Base-by-base conservation (phyloP, 768 basidiomycete species). In the Leccinum truebloodii region DNA sequence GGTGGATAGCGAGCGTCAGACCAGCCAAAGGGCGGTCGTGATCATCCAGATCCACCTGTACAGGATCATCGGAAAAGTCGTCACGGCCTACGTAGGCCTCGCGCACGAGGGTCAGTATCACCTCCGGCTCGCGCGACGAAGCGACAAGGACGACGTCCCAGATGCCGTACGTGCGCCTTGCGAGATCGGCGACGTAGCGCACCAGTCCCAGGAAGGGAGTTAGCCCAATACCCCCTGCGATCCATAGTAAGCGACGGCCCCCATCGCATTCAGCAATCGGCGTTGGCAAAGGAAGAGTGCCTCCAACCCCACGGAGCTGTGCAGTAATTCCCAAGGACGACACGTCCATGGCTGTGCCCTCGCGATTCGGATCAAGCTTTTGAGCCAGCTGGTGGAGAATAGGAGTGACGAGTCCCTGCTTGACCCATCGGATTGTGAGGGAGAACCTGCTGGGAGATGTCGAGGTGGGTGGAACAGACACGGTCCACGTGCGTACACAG, bases 181-280 rank as follows among this genome's bases (percentile, higher is more conserved):
- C 56, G 18, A 70, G 64, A 13, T 59, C 53, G 18, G 63, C 57
- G 14, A 69, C 62, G 9, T 69, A 44, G 18, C 59, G 57, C 1
- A 85, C 74, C 81, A 87, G 80, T 28, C 79, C 79, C n/a, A 88
- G 66, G 70, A 85, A 88, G 0, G 85, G 86, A 18, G 87, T 88
- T 20, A 88, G 52, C 3, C 87, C 86, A 44, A 88, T 87, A 1
- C 86, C 86, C 24, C 85, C 86, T 1, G 84, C 85, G n/a, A 84
- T 71, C 84, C 84, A 87, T 28, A 86, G 69, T 30, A 85, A 65
- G 34, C 74, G 74, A 48, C 58, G 69, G 16, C 59, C 67, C 10
- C 61, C 63, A 9, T 69, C 69, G n/a, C 68, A 71, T 24, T 62
- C 69, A 6, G 69, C 64, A 20, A 68, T 9, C 1, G 68, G 67